Percentiles rank a stretch among this genome's conserved stretches.
phyloP scores from a whole-genome alignment of 495 filamentous ascomycete genomes.

The Hypomontagnella monticulosa region DNA sequence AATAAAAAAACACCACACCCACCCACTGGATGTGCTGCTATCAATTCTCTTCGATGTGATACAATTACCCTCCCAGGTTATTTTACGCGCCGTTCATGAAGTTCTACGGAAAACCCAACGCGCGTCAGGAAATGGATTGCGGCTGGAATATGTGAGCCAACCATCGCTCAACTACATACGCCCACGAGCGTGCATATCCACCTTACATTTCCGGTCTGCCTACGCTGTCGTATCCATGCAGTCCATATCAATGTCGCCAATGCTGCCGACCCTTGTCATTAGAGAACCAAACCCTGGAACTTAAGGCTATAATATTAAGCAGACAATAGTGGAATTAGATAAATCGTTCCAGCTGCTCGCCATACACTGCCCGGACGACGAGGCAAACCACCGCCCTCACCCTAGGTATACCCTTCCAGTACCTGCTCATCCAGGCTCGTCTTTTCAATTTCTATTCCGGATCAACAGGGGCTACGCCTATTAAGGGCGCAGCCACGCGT shows the following conservation, averaged over 20 bases:
- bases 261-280: slow-evolving; percentile 13
- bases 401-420: too few species aligned
- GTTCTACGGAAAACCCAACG: slow-evolving; percentile 9
- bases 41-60: slow-evolving; percentile 15
- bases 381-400: slow-evolving; percentile 7
- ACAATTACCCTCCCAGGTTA: slow-evolving; percentile 5
- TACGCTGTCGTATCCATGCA: slow-evolving; percentile 33
- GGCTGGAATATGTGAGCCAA: slow-evolving; percentile 24
- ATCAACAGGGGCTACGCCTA: slow-evolving; percentile 42
- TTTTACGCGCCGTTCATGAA: slow-evolving; percentile 5
- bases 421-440: slow-evolving; percentile 24
- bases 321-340: neutral
- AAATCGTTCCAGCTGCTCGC: slow-evolving; percentile 27
- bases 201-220: slow-evolving; percentile 38
- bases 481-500: slow-evolving; percentile 37
- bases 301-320: slow-evolving; percentile 1
- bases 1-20: too few species aligned
- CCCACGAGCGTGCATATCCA: slow-evolving; percentile 22
- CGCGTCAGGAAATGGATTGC: slow-evolving; percentile 31
- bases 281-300: slow-evolving; percentile 1
- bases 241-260: slow-evolving; percentile 27
- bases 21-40: slow-evolving; percentile 14
- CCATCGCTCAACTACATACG: slow-evolving; percentile 8
- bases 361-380: slow-evolving; percentile 1
- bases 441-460: slow-evolving; percentile 34